Conservation (phyloP, 495 filamentous ascomycete species). For the Mycothermus thermophilus region DNA sequence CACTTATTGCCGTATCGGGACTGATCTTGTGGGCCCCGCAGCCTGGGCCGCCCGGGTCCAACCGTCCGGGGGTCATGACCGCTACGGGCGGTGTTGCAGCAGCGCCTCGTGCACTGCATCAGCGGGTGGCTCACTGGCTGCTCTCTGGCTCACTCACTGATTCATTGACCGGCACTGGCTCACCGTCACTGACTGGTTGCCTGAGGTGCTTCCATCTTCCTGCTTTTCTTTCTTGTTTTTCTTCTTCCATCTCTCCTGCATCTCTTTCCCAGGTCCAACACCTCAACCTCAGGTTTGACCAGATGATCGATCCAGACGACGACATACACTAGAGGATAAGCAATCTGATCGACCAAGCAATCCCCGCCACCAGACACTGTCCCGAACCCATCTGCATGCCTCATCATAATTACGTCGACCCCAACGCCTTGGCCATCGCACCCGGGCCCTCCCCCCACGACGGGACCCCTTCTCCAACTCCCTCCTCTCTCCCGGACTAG, state of each 20-base stretch:
- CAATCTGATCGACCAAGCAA: no score
- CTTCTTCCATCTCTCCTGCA: no score
- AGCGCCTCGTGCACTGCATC: constrained; percentile 5
- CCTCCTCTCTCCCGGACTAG: background rate
- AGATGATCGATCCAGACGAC: no score
- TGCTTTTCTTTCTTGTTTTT: no score
- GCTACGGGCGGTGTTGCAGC: background rate
- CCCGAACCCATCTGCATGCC: no score
- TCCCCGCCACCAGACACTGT: no score
- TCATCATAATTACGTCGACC: constrained; percentile 11
- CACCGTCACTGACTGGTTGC: no score
- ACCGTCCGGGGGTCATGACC: constrained; percentile 7
- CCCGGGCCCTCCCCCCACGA: constrained; percentile 1
- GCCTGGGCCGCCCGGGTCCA: no score
- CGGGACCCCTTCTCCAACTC: background rate
- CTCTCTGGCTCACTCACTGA: background rate
- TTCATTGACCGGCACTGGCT: constrained; percentile 4
- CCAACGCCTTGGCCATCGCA: background rate
- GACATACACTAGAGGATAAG: no score
- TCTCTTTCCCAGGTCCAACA: no score
- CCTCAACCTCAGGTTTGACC: no score
- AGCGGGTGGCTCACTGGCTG: constrained; percentile 6
- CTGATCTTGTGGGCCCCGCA: constrained; percentile 4
- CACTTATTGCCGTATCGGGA: constrained; percentile 2
- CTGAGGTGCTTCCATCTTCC: no score